Evolutionary conservation across 129 eudicot genomes (phyloP).

Genomic region (Chrysanthemum seticuspe): DNA sequence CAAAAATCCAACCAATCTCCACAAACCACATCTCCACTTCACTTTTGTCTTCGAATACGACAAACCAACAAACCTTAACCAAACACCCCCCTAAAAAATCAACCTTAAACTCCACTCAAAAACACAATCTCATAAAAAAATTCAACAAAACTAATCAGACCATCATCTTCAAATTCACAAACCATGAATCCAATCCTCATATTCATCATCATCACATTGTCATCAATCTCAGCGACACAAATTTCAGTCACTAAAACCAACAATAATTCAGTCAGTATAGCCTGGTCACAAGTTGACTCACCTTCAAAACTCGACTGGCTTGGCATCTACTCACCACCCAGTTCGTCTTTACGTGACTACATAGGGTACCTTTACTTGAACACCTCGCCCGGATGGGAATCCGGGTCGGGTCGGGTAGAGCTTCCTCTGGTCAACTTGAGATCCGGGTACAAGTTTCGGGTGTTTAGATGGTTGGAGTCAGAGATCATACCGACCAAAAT

Average conservation of each 20-base stretch:
- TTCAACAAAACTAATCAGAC: not conserved
- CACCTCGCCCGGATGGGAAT: conserved; percentile 58
- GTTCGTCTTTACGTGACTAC: conserved; percentile 54
- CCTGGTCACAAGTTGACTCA: conserved; percentile 65
- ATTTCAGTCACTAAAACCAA: conserved; percentile 52
- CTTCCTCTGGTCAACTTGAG: conserved; percentile 68
- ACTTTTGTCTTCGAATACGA: conserved; percentile 28
- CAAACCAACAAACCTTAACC: conserved; percentile 15
- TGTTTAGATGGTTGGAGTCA: conserved; percentile 70
- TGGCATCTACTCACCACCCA: conserved; percentile 85
- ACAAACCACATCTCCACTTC: conserved; percentile 20
- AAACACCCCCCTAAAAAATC: not conserved
- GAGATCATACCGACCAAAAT: conserved; percentile 58
- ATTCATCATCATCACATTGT: not conserved
- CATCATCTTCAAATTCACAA: conserved; percentile 19
- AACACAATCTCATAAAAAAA: not conserved
- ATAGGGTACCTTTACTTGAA: conserved; percentile 87
- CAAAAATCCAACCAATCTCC: too few species aligned
- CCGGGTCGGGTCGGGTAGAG: conserved; percentile 79
- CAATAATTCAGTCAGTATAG: conserved; percentile 54
- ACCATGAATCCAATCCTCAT: conserved; percentile 30
- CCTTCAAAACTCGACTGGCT: conserved; percentile 86
- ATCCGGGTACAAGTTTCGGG: conserved; percentile 71
- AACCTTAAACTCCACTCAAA: conserved; percentile 22
- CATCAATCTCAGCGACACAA: conserved; percentile 30